phyloP scores from a whole-genome alignment of 106 monocot species.

The Dioscorea alata region DNA sequence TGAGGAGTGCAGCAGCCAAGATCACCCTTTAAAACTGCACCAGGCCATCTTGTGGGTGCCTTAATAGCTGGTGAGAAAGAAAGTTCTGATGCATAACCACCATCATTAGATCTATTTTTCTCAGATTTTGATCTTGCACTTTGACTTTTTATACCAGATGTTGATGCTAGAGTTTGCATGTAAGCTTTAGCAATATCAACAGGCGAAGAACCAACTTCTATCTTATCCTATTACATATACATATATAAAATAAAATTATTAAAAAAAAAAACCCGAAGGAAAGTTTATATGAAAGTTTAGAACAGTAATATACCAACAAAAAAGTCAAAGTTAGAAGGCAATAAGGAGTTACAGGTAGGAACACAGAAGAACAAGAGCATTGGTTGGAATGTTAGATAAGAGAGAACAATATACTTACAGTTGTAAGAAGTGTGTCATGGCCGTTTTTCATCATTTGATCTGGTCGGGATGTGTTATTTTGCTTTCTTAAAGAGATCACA shows the following conservation, averaged over 20 bases:
- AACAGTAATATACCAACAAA: not conserved
- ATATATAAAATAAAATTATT: too few species aligned
- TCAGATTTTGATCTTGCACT: constrained; percentile 5
- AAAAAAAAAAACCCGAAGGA: not conserved
- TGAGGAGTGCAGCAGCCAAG: constrained; percentile 30
- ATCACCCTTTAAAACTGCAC: constrained; percentile 20
- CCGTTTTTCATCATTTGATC: not conserved
- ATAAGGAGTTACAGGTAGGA: not conserved
- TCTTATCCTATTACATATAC: constrained; percentile 10
- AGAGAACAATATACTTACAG: constrained; percentile 14
- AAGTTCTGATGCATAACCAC: constrained; percentile 17
- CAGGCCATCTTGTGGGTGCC: constrained; percentile 36
- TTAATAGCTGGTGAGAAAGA: constrained; percentile 11
- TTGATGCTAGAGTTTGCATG: constrained; percentile 21
- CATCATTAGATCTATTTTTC: not conserved
- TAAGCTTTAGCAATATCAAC: constrained; percentile 59
- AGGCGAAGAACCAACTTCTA: constrained; percentile 38
- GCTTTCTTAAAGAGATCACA: not conserved
- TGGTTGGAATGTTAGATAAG: not conserved
- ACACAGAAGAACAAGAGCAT: not conserved
- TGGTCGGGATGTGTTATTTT: not conserved
- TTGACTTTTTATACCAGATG: constrained; percentile 11
- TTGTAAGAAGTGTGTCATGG: not conserved
- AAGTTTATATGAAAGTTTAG: not conserved
- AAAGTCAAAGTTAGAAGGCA: not conserved